Conservation (phyloP, 2,329 filamentous ascomycete genomes). For the Bipolaris gigantea region DNA sequence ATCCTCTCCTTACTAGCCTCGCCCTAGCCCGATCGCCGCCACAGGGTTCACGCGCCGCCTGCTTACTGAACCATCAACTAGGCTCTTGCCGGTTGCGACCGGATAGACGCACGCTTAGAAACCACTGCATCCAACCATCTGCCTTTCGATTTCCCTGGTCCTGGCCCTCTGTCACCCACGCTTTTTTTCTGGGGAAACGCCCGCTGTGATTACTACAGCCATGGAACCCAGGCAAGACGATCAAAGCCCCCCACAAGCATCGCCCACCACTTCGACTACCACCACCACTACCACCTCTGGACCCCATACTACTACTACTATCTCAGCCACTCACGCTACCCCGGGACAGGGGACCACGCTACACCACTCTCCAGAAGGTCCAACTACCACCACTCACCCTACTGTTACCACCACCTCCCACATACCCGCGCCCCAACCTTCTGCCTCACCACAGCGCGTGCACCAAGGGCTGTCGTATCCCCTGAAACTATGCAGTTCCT, state of each 20-base stretch:
- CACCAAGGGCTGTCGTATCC: slow-evolving; percentile 7
- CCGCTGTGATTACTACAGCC: not conserved
- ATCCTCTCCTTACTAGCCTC: slow-evolving; percentile 6
- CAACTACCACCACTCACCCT: slow-evolving; percentile 32
- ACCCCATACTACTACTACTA: slow-evolving; percentile 33
- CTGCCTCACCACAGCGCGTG: slow-evolving; percentile 12
- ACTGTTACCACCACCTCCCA: slow-evolving; percentile 36
- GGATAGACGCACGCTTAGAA: slow-evolving; percentile 20
- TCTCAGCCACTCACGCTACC: slow-evolving; percentile 26
- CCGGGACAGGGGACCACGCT: slow-evolving; percentile 24
- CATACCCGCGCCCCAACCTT: slow-evolving; percentile 14
- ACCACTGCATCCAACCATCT: slow-evolving; percentile 8
- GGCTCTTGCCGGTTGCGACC: slow-evolving; percentile 17
- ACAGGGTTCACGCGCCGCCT: slow-evolving; percentile 2
- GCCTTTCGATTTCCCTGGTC: slow-evolving; percentile 6
- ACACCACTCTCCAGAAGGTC: slow-evolving; percentile 26
- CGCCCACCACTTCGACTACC: slow-evolving; percentile 27
- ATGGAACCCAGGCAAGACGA: slow-evolving; percentile 21
- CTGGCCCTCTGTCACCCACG: not conserved
- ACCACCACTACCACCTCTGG: slow-evolving; percentile 32
- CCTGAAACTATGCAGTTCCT: slow-evolving; percentile 25
- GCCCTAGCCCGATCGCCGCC: slow-evolving; percentile 6
- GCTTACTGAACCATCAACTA: slow-evolving; percentile 26
- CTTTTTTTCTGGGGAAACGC: not conserved
- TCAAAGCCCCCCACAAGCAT: slow-evolving; percentile 10